These are phyloP conservation scores for Suillus weaverae DNA, from an alignment of 768 basidiomycete genomes.

Conservation along the genomic window DNA sequence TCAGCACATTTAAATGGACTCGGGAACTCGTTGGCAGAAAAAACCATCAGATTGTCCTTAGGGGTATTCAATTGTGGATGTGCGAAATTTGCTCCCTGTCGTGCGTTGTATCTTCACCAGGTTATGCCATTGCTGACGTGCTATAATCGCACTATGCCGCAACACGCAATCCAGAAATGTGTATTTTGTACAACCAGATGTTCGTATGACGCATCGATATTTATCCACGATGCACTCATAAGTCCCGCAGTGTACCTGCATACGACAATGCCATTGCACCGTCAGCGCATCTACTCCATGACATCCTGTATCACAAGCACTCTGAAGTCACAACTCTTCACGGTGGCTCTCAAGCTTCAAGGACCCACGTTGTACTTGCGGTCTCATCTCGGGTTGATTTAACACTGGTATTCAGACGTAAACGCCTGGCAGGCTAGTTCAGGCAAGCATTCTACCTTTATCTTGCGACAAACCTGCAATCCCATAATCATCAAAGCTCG, in stretches of 20 bases:
- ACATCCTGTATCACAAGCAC: background rate
- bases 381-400: background rate
- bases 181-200: background rate
- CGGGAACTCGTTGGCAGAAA: background rate
- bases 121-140: no score
- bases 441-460: background rate
- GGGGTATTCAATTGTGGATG: background rate
- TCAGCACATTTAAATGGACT: background rate
- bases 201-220: background rate
- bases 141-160: background rate
- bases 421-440: background rate
- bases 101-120: background rate
- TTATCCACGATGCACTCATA: background rate
- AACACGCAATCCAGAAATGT: background rate
- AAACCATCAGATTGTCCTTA: background rate
- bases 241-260: background rate
- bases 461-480: background rate
- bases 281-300: background rate
- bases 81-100: background rate
- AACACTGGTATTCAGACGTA: background rate
- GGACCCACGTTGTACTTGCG: background rate
- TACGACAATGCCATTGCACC: background rate
- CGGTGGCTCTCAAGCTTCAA: background rate
- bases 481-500: background rate
- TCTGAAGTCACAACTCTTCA: background rate